These are phyloP conservation scores for Mucor sp. DNA, from an alignment of 371 early-diverging fungal genomes.

Conservation along the genomic window DNA sequence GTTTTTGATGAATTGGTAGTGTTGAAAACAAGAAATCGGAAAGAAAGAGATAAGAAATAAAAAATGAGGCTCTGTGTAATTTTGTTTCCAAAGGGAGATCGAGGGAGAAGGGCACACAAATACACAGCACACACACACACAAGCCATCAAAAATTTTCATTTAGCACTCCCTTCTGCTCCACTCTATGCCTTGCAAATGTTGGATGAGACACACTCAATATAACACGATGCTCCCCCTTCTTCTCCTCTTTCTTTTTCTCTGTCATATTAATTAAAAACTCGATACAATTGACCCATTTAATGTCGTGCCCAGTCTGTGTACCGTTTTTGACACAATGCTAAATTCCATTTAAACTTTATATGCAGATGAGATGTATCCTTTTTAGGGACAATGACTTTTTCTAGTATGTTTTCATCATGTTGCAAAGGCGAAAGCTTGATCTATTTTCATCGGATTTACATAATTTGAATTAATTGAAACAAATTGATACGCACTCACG, in stretches of 20 bases:
- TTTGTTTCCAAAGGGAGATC: neutral
- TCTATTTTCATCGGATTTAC: neutral
- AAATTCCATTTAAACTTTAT: slow-evolving; percentile 1
- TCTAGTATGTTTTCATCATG: neutral
- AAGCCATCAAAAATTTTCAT: neutral
- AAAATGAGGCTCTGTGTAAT: neutral
- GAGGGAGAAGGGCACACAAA: neutral
- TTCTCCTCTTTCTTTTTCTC: neutral
- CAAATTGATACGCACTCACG: neutral
- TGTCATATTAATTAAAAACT: neutral
- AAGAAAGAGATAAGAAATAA: neutral
- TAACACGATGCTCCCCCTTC: neutral
- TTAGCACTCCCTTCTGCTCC: neutral
- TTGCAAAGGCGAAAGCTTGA: neutral
- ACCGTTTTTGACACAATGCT: neutral
- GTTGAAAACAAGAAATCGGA: neutral
- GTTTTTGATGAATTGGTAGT: neutral
- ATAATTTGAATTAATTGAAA: neutral
- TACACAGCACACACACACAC: neutral
- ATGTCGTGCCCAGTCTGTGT: neutral
- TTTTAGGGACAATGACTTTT: neutral
- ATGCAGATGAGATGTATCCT: neutral
- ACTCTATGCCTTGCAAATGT: neutral
- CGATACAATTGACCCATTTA: neutral
- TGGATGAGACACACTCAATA: neutral